Conservation (phyloP, 2,329 filamentous ascomycete species). For the Fusarium sulawesiense region DNA sequence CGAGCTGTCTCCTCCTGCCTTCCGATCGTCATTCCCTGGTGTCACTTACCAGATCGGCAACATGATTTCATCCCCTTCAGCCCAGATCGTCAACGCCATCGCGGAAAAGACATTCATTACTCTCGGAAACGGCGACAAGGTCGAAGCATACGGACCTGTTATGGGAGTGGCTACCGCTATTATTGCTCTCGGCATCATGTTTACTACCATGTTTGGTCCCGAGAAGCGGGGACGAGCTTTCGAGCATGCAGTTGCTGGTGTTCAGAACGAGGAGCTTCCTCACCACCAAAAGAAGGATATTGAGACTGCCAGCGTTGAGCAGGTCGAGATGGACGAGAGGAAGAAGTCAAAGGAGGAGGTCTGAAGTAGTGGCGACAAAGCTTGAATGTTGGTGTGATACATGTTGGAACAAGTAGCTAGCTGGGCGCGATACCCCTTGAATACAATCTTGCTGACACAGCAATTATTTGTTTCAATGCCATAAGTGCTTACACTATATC, state of each 20-base stretch:
- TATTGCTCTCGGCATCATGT: constrained; percentile 74
- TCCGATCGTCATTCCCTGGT: constrained; percentile 77
- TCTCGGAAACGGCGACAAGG: constrained; percentile 63
- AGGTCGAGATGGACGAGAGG: constrained; percentile 39
- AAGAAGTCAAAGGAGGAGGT: constrained; percentile 17
- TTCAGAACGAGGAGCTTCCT: constrained; percentile 38
- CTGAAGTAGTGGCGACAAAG: not conserved
- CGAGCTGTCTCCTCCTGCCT: constrained; percentile 76
- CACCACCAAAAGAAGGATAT: constrained; percentile 44
- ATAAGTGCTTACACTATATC: too few relatives aligned
- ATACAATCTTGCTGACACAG: not conserved
- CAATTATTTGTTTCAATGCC: not conserved
- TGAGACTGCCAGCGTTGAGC: constrained; percentile 43
- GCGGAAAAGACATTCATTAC: constrained; percentile 71
- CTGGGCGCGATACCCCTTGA: not conserved
- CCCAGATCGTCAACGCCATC: constrained; percentile 82
- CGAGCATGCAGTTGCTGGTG: constrained; percentile 64
- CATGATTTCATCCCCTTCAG: constrained; percentile 77
- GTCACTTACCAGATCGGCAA: constrained; percentile 81
- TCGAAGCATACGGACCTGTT: constrained; percentile 77
- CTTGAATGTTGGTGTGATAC: not conserved
- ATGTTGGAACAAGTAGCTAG: not conserved
- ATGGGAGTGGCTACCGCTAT: constrained; percentile 84
- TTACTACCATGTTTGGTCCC: constrained; percentile 76
- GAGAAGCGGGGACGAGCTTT: constrained; percentile 80